phyloP scores from a whole-genome alignment of 768 basidiomycete species.

The Ramaria sp. region DNA sequence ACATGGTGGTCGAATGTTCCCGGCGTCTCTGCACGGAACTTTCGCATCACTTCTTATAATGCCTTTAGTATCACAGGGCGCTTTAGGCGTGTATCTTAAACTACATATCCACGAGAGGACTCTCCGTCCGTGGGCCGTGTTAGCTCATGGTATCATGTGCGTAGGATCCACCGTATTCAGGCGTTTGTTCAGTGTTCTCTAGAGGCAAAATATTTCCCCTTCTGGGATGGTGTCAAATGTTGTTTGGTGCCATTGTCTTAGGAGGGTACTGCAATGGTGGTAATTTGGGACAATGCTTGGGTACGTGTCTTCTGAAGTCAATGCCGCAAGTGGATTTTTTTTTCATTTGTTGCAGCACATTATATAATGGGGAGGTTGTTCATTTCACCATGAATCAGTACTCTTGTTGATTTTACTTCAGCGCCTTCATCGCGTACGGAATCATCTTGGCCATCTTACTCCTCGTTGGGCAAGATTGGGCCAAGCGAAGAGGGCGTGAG shows the following conservation, averaged over 20 bases:
- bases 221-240: conserved; percentile 80
- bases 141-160: conserved; percentile 54
- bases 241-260: conserved; percentile 72
- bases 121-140: conserved; percentile 59
- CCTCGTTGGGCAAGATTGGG: conserved; percentile 69
- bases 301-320: conserved; percentile 17
- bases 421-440: conserved; percentile 84
- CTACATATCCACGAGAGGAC: conserved; percentile 78
- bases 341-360: conserved; percentile 1
- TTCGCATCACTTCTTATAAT: conserved; percentile 57
- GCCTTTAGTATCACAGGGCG: conserved; percentile 56
- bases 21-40: conserved; percentile 58
- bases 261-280: conserved; percentile 74
- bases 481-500: conserved; percentile 55
- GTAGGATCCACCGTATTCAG: background rate
- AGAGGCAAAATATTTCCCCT: conserved; percentile 72
- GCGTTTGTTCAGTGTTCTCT: background rate
- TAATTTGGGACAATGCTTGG: conserved; percentile 74
- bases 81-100: conserved; percentile 82
- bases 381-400: conserved; percentile 24
- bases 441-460: conserved; percentile 71
- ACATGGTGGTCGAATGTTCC: conserved; percentile 76
- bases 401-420: conserved; percentile 23
- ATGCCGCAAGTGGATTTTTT: conserved; percentile 7
- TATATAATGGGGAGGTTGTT: conserved; percentile 10